phyloP scores from a whole-genome alignment of 2,329 filamentous ascomycete genomes.

The Phoma sp. region DNA sequence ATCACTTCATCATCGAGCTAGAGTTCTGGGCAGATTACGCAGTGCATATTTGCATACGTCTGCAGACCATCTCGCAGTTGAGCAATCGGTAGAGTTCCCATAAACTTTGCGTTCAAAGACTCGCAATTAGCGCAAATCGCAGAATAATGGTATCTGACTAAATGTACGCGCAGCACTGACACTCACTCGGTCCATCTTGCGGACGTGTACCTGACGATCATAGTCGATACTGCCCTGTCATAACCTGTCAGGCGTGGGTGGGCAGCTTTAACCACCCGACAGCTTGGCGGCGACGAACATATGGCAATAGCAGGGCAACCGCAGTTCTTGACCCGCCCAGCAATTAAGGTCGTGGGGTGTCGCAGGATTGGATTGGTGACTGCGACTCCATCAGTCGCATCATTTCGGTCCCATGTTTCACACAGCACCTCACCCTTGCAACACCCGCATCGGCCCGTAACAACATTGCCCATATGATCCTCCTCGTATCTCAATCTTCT shows the following conservation, averaged over 20 bases:
- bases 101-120: background rate
- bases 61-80: background rate
- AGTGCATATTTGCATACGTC: no score
- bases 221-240: conserved; percentile 19
- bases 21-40: no score
- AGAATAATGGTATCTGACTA: background rate
- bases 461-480: conserved; percentile 31
- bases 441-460: conserved; percentile 20
- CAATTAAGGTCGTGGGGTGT: conserved; percentile 21
- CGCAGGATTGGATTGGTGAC: conserved; percentile 21
- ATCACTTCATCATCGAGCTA: no score
- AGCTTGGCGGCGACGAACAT: conserved; percentile 23
- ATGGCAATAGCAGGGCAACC: conserved; percentile 13
- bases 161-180: background rate
- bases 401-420: conserved; percentile 44
- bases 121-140: background rate
- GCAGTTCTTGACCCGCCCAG: conserved; percentile 8
- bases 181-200: background rate
- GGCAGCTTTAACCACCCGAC: conserved; percentile 11
- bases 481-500: conserved; percentile 18
- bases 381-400: conserved; percentile 44
- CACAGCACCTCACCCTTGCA: conserved; percentile 27
- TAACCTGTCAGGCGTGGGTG: conserved; percentile 19
- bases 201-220: conserved; percentile 30
- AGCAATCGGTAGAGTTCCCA: background rate